Evolutionary conservation across 176 grass and related monocot genomes (phyloP).

Genomic region (Juncus inflexus): DNA sequence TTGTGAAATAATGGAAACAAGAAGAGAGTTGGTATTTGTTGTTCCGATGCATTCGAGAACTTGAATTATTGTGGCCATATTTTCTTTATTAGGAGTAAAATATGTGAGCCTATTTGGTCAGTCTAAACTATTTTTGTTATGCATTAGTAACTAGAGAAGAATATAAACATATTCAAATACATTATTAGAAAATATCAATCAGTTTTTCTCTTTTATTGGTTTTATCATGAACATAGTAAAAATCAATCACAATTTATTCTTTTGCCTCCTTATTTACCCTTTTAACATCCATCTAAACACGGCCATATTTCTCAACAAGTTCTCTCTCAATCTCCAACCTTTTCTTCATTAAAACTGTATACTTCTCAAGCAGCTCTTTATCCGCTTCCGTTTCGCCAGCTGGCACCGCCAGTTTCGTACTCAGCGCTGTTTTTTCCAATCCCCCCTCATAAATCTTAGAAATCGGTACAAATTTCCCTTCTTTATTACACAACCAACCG

Average conservation of each 20-base stretch:
- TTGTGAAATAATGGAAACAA: no score
- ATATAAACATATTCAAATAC: no score
- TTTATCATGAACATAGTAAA: neutral
- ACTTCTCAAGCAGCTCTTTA: constrained; percentile 49
- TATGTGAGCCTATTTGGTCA: no score
- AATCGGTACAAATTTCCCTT: constrained; percentile 66
- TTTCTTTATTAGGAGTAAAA: no score
- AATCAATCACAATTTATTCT: constrained; percentile 2
- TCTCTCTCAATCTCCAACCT: constrained; percentile 75
- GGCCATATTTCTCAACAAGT: constrained; percentile 60
- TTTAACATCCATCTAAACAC: constrained; percentile 24
- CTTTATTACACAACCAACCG: constrained; percentile 76
- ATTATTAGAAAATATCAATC: no score
- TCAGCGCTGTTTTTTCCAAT: constrained; percentile 65
- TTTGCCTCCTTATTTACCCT: neutral
- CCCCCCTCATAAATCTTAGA: constrained; percentile 54
- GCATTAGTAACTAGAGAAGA: no score
- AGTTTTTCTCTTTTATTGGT: no score
- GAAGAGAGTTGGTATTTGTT: no score
- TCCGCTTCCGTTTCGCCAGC: constrained; percentile 34
- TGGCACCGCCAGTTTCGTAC: constrained; percentile 45
- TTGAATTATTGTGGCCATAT: no score
- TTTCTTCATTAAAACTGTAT: constrained; percentile 63
- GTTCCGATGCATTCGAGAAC: no score
- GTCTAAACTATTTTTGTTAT: no score